Percentiles rank a stretch among this genome's conserved stretches.
These are phyloP conservation scores for Ceraceosorus bombacis DNA, from an alignment of 1,284 basidiomycete genomes.

Conservation along the genomic window DNA sequence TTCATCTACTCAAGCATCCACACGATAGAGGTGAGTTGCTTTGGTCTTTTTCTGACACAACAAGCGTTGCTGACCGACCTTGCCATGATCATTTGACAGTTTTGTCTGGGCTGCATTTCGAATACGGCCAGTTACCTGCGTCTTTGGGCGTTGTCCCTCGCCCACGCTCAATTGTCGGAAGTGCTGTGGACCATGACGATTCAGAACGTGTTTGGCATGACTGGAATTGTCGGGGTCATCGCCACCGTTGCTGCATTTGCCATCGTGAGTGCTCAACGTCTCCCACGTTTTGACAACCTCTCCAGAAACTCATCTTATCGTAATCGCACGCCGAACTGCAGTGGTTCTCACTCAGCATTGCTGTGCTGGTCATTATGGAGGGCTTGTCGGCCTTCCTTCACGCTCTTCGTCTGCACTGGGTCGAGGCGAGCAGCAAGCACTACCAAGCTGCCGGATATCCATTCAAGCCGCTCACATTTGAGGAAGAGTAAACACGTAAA, in stretches of 20 bases:
- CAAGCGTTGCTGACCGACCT: no score
- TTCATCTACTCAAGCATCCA: constrained; percentile 88
- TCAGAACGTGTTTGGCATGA: constrained; percentile 45
- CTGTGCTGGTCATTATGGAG: constrained; percentile 73
- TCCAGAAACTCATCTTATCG: no score
- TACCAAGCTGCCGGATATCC: constrained; percentile 78
- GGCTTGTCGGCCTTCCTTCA: constrained; percentile 73
- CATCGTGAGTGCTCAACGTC: constrained; percentile 43
- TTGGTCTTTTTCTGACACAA: constrained; percentile 54
- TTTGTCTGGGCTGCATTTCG: constrained; percentile 95
- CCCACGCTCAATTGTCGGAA: constrained; percentile 94
- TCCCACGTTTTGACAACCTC: no score
- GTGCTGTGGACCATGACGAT: constrained; percentile 55
- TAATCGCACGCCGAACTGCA: no score
- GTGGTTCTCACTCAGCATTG: constrained; percentile 76
- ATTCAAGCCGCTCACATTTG: constrained; percentile 39
- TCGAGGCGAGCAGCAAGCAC: constrained; percentile 94
- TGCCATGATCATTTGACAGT: constrained; percentile 59
- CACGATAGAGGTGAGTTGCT: constrained; percentile 17
- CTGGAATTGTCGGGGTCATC: constrained; percentile 55
- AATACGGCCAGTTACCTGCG: constrained; percentile 99
- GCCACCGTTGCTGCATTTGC: constrained; percentile 61
- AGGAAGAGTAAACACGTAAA: constrained; percentile 6
- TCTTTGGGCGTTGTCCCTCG: constrained; percentile 94
- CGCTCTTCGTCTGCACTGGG: constrained; percentile 93